A percentile compares a stretch with the other conserved stretches of the same genome.
Evolutionary conservation across 192 early-diverging fungal genomes (phyloP).

Genomic region (Diversispora eburnea): DNA sequence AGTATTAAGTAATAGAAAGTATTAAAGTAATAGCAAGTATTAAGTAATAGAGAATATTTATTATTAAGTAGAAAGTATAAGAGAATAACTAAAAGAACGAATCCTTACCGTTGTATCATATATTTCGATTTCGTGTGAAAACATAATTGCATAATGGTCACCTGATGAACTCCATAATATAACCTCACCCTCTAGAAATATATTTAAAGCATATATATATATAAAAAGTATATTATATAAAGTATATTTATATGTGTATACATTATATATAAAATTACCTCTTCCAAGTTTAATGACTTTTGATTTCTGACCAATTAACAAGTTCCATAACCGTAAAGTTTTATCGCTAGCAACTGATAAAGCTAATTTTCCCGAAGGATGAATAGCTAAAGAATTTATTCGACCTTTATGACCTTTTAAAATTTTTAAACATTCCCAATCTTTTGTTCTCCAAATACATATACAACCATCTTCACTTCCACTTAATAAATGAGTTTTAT

Average conservation of each 20-base stretch:
- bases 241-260: not conserved
- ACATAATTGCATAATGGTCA: slow-evolving; percentile 56
- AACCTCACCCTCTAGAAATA: slow-evolving; percentile 46
- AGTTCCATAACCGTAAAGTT: slow-evolving; percentile 71
- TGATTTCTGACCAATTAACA: slow-evolving; percentile 70
- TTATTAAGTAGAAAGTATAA: too few relatives aligned
- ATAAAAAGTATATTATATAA: not conserved
- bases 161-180: slow-evolving; percentile 56
- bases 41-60: too few relatives aligned
- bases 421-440: slow-evolving; percentile 94
- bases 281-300: slow-evolving; percentile 46
- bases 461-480: slow-evolving; percentile 87
- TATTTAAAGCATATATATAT: slow-evolving; percentile 23
- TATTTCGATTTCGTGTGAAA: slow-evolving; percentile 49
- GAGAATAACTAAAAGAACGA: not conserved
- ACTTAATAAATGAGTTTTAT: slow-evolving; percentile 80
- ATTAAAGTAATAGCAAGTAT: too few relatives aligned
- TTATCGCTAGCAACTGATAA: slow-evolving; percentile 75
- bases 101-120: slow-evolving; percentile 57
- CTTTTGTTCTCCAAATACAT: slow-evolving; percentile 86
- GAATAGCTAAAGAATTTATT: slow-evolving; percentile 80
- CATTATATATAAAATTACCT: slow-evolving; percentile 34
- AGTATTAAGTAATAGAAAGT: too few relatives aligned
- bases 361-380: slow-evolving; percentile 94
- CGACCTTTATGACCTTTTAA: slow-evolving; percentile 76